A percentile compares a stretch with the other conserved stretches of the same genome.
These are phyloP conservation scores for Phytophthora pini DNA, from an alignment of 352 stramenopile species.

Conservation along the genomic window DNA sequence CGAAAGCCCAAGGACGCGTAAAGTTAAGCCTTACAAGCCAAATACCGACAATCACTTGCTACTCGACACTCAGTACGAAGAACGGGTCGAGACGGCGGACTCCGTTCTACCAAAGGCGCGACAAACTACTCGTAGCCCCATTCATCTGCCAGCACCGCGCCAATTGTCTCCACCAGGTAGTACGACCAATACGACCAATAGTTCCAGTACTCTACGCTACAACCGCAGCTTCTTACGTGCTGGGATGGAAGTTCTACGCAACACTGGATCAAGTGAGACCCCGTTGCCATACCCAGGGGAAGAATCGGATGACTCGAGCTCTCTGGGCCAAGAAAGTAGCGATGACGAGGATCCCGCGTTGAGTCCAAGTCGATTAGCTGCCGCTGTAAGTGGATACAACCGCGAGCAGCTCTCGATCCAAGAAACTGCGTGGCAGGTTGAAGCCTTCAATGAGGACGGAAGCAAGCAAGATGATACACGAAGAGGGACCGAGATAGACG, in stretches of 20 bases:
- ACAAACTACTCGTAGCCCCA: conserved; percentile 6
- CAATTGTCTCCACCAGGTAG: conserved; percentile 6
- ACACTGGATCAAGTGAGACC: conserved; percentile 16
- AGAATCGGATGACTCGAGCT: conserved; percentile 17
- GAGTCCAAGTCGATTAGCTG: conserved; percentile 27
- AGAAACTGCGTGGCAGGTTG: conserved; percentile 4
- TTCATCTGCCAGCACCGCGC: conserved; percentile 1
- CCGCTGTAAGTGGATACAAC: conserved; percentile 30
- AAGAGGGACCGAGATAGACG: conserved; percentile 1
- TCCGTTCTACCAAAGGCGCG: conserved; percentile 5
- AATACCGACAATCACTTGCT: conserved; percentile 20
- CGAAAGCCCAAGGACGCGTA: conserved; percentile 14
- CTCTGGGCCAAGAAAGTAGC: conserved; percentile 18
- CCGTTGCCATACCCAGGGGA: conserved; percentile 25
- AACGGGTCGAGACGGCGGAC: conserved; percentile 30
- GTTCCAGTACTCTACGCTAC: conserved; percentile 35
- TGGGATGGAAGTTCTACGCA: conserved; percentile 68
- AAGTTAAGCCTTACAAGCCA: conserved; percentile 14
- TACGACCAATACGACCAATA: conserved; percentile 4
- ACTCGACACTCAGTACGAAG: conserved; percentile 37
- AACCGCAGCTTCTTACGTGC: conserved; percentile 63
- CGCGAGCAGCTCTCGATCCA: conserved; percentile 12
- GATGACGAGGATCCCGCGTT: conserved; percentile 17
- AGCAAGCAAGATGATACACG: conserved; percentile 47
- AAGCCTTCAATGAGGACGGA: conserved; percentile 14